Percentiles rank a stretch among this genome's conserved stretches.
These are phyloP conservation scores for Ceratopteris richardii DNA, from an alignment of 75 land plant genomes.

Conservation along the genomic window DNA sequence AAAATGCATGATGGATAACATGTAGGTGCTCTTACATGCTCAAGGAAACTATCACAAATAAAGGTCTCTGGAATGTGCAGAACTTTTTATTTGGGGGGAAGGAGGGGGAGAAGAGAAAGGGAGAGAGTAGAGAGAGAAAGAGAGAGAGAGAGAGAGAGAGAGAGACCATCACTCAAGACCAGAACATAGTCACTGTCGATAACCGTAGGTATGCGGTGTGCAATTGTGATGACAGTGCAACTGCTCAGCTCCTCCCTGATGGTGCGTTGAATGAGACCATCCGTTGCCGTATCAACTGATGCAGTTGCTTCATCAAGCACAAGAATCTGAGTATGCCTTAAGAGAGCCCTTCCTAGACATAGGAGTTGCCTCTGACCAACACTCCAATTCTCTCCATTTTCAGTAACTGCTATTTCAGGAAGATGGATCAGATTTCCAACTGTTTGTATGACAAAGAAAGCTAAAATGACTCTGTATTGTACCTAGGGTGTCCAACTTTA, in stretches of 20 bases:
- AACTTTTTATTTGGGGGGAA: too few species aligned
- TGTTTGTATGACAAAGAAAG: too few species aligned
- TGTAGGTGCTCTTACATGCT: too few species aligned
- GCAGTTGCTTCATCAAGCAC: slow-evolving; percentile 49
- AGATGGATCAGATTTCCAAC: too few species aligned
- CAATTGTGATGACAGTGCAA: slow-evolving; percentile 41
- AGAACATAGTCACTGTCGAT: slow-evolving; percentile 40
- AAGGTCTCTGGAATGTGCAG: too few species aligned
- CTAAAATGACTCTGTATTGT: too few species aligned
- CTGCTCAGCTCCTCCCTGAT: slow-evolving; percentile 26
- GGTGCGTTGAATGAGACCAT: slow-evolving; percentile 34
- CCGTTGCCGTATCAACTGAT: slow-evolving; percentile 49
- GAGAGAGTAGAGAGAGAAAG: too few species aligned
- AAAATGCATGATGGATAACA: too few species aligned
- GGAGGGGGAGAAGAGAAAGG: too few species aligned
- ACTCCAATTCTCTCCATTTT: slow-evolving; percentile 55
- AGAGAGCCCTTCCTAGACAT: slow-evolving; percentile 38
- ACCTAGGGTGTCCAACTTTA: slow-evolving; percentile 39
- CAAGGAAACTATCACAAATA: too few species aligned
- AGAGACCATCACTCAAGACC: slow-evolving; percentile 39
- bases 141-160: slow-evolving; percentile 1
- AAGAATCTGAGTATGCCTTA: slow-evolving; percentile 33
- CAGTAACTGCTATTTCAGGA: slow-evolving; percentile 23
- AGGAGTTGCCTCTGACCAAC: slow-evolving; percentile 42
- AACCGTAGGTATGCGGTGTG: slow-evolving; percentile 47